Base-by-base conservation (phyloP, 495 filamentous ascomycete genomes). In the Penicillium angulare region DNA sequence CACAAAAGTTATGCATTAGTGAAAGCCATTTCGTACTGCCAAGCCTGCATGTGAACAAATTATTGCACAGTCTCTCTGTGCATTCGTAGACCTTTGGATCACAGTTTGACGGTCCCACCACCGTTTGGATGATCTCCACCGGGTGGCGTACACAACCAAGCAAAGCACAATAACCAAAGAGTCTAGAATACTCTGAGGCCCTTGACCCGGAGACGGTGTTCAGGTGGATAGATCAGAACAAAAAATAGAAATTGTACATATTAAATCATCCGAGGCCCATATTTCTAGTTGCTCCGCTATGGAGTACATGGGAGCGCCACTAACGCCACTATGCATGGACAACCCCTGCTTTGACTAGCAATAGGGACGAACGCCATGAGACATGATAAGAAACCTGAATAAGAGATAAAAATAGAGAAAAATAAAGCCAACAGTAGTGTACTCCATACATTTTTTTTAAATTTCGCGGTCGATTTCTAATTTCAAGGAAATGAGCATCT, bases 81-180 rank as follows among this genome's bases (percentile, higher is more conserved):
- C 31, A 7, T 5, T 20, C 41, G 7, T 18, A 29, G 7, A 13
- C 27, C 24, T 17, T 12, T 43, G 22, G 34, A 3, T n/a, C n/a
- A n/a, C n/a, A n/a, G n/a, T 38, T 26, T 23, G 13, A 43, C 36
- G 40, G 40, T 12, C 21, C 49, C 32, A 43, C 40, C 49, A 3
- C 34, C 22, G 46, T 49, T 29, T 42, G 41, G 46, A 13, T 38
- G 17, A 36, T 38, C 49, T 40, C 54, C 54, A 56, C 54, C 43
- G 43, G 48, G 53, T 56, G 54, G 53, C 53, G 48, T 49, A 24
- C 43, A 46, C 26, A 34, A 23, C 15, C 17, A 24, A 41, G 29
- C 21, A 35, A 35, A 8, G 26, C 20, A 31, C 8, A 31, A 31
- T 31, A 12, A 31, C 27, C 27, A 6, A 31, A 31, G 13, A 31